Conservation (phyloP, 2,329 filamentous ascomycete species). For the Phialophora expanda region DNA sequence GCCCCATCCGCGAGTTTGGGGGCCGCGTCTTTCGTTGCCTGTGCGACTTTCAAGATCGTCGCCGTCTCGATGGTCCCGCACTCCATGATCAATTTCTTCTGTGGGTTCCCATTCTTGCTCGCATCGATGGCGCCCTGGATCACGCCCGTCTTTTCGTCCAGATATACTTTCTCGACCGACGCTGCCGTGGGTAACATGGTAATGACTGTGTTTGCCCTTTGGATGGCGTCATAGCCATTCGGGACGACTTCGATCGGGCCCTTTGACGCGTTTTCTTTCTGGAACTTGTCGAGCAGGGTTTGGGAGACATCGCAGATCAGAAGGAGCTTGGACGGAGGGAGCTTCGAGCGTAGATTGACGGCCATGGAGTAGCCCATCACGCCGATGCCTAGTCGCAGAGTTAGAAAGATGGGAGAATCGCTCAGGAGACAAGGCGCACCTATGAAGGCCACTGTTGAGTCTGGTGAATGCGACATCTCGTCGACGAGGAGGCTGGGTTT, state of each 20-base stretch:
- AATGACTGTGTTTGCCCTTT: constrained; percentile 55
- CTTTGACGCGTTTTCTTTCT: constrained; percentile 44
- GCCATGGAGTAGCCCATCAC: constrained; percentile 54
- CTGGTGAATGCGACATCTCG: constrained; percentile 20
- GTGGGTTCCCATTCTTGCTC: constrained; percentile 46
- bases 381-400: constrained; percentile 42
- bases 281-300: constrained; percentile 47
- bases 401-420: not conserved
- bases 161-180: constrained; percentile 59
- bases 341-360: constrained; percentile 48
- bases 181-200: constrained; percentile 61
- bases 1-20: constrained; percentile 25
- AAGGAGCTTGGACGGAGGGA: constrained; percentile 43
- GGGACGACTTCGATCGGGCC: constrained; percentile 46
- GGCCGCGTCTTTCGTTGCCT: constrained; percentile 37
- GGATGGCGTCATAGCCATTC: constrained; percentile 48
- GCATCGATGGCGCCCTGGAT: constrained; percentile 39
- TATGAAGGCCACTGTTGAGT: constrained; percentile 38
- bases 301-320: constrained; percentile 49
- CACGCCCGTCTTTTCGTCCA: constrained; percentile 52
- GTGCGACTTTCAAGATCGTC: constrained; percentile 55
- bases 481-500: not conserved
- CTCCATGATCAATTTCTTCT: constrained; percentile 58
- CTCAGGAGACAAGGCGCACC: constrained; percentile 16
- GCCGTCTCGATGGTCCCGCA: constrained; percentile 63